A percentile compares a stretch with the other conserved stretches of the same genome.
These are phyloP conservation scores for Dothistroma septosporum DNA, from an alignment of 2,329 filamentous ascomycete genomes.

Conservation along the genomic window DNA sequence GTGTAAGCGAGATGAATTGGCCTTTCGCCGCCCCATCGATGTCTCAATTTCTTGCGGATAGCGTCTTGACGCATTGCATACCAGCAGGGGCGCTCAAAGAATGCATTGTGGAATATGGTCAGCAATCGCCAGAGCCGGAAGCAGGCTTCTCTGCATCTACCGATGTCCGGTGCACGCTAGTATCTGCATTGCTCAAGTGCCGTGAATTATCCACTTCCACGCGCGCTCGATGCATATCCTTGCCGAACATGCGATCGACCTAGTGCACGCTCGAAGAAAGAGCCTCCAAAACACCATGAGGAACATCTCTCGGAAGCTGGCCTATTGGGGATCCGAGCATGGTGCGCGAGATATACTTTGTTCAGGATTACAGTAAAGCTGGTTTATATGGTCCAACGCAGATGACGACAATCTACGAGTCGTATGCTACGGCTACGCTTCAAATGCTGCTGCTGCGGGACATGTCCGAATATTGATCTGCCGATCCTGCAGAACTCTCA, in stretches of 20 bases:
- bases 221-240: background rate
- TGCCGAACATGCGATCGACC: background rate
- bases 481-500: background rate
- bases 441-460: background rate
- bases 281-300: background rate
- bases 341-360: background rate
- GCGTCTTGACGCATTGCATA: background rate
- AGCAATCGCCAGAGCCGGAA: background rate
- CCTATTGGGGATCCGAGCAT: background rate
- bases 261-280: background rate
- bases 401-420: background rate
- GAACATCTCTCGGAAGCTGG: background rate
- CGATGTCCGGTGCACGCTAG: background rate
- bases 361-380: background rate
- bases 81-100: background rate
- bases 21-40: background rate
- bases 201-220: background rate
- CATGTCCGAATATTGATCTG: background rate
- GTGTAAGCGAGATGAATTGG: slow-evolving; percentile 1
- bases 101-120: background rate
- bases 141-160: background rate
- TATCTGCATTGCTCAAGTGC: background rate
- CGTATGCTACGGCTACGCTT: background rate
- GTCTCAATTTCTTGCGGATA: background rate
- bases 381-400: background rate